phyloP scores from a whole-genome alignment of 805 yeast species.

The Monosporozyma servazzii region DNA sequence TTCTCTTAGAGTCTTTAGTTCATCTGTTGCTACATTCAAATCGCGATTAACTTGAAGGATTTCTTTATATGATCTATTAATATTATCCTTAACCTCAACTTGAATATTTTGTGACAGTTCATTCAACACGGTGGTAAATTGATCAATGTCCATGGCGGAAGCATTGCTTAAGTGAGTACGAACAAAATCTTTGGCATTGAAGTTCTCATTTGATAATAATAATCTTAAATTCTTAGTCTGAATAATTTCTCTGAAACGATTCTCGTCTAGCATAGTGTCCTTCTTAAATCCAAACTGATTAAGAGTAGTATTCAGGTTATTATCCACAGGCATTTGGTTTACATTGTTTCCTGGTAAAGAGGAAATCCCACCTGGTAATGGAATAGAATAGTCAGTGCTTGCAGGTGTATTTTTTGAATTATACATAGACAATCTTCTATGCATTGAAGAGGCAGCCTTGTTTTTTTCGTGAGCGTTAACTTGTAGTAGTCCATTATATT shows the following conservation, averaged over 20 bases:
- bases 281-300: not conserved
- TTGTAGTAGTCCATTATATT: conserved; percentile 22
- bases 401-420: conserved; percentile 26
- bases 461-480: conserved; percentile 30
- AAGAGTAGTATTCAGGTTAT: not conserved
- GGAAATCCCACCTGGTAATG: conserved; percentile 15
- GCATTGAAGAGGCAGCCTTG: conserved; percentile 35
- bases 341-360: not conserved
- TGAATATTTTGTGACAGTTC: conserved; percentile 43
- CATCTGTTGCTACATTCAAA: conserved; percentile 53
- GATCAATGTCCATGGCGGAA: conserved; percentile 63
- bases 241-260: conserved; percentile 2
- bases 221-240: conserved; percentile 14
- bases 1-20: conserved; percentile 51
- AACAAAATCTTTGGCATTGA: conserved; percentile 42
- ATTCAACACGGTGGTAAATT: conserved; percentile 47
- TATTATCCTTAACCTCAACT: conserved; percentile 47
- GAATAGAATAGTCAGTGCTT: conserved; percentile 20
- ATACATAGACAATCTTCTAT: conserved; percentile 38
- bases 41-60: conserved; percentile 52
- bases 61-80: conserved; percentile 54
- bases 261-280: not conserved
- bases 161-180: conserved; percentile 48
- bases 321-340: not conserved
- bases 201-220: conserved; percentile 33